Percentiles rank a stretch among this genome's conserved stretches.
Evolutionary conservation across 164 flowering plant species (phyloP).

Genomic region (Amborella trichopoda): DNA sequence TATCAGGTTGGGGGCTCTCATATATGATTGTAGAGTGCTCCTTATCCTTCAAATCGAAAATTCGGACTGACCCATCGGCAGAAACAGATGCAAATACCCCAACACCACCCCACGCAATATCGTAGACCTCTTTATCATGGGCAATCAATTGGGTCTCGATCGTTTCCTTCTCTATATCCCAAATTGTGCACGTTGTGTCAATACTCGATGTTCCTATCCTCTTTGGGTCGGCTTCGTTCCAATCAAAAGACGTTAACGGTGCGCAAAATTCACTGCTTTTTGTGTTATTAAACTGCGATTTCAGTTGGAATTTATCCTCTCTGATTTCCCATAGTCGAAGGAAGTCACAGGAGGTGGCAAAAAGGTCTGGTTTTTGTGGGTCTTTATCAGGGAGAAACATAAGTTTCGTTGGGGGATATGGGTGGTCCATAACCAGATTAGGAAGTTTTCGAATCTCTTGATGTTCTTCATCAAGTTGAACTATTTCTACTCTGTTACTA

Average conservation of each 20-base stretch:
- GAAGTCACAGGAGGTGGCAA: slow-evolving; percentile 58
- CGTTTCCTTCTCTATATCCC: slow-evolving; percentile 68
- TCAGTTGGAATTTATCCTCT: slow-evolving; percentile 22
- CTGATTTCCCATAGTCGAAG: slow-evolving; percentile 64
- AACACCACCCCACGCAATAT: slow-evolving; percentile 95
- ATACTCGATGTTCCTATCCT: slow-evolving; percentile 83
- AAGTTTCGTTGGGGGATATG: slow-evolving; percentile 82
- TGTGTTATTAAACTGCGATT: slow-evolving; percentile 41
- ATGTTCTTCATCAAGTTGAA: slow-evolving; percentile 36
- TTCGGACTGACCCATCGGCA: slow-evolving; percentile 89
- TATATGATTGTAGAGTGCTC: slow-evolving; percentile 96
- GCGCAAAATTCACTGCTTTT: slow-evolving; percentile 52
- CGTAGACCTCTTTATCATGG: slow-evolving; percentile 95
- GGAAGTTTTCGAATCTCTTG: slow-evolving; percentile 34
- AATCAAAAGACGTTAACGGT: slow-evolving; percentile 57
- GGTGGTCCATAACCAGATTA: slow-evolving; percentile 54
- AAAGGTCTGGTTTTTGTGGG: slow-evolving; percentile 10
- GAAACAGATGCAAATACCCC: slow-evolving; percentile 91
- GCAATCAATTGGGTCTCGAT: slow-evolving; percentile 94
- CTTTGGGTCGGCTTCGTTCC: slow-evolving; percentile 50
- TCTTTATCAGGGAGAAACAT: slow-evolving; percentile 43
- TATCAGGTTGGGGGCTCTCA: slow-evolving; percentile 80
- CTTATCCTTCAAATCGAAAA: slow-evolving; percentile 82
- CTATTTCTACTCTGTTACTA: slow-evolving; percentile 60
- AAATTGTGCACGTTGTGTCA: slow-evolving; percentile 90